Conservation (phyloP, 768 basidiomycete genomes). For the Panus rudis region DNA sequence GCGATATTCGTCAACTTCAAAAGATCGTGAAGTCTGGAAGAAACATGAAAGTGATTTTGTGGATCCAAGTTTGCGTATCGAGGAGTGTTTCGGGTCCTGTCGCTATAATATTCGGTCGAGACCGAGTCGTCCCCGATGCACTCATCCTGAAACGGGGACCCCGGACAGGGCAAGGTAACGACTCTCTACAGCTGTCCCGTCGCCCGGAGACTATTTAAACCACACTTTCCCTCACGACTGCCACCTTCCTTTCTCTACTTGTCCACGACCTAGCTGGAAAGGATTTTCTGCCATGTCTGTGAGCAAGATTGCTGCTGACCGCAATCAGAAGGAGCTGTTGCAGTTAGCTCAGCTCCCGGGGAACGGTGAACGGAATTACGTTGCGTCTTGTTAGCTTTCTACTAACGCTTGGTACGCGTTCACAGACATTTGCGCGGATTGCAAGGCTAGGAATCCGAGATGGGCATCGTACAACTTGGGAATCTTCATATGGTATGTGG, state of each 20-base stretch:
- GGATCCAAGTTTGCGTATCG: no score
- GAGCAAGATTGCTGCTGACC: conserved; percentile 56
- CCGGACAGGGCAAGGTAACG: no score
- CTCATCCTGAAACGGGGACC: no score
- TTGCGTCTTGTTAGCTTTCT: not conserved
- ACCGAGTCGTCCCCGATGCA: no score
- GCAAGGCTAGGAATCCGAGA: conserved; percentile 76
- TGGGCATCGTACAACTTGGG: conserved; percentile 91
- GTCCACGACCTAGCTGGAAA: not conserved
- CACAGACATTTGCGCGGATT: conserved; percentile 86
- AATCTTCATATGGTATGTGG: conserved; percentile 73
- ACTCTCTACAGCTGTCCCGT: no score
- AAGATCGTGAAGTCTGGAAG: no score
- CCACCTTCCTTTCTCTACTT: not conserved
- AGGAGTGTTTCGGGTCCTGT: no score
- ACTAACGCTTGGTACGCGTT: not conserved
- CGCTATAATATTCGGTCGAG: no score
- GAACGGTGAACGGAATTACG: conserved; percentile 52
- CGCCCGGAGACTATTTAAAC: not conserved
- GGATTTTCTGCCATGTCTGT: conserved; percentile 14
- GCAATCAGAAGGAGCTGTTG: conserved; percentile 58
- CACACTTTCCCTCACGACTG: not conserved
- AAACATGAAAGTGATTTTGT: no score
- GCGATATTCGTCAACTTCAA: no score
- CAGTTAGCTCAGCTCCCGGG: conserved; percentile 70